Base-by-base conservation (phyloP, 768 basidiomycete species). In the Lentinula detonsa region DNA sequence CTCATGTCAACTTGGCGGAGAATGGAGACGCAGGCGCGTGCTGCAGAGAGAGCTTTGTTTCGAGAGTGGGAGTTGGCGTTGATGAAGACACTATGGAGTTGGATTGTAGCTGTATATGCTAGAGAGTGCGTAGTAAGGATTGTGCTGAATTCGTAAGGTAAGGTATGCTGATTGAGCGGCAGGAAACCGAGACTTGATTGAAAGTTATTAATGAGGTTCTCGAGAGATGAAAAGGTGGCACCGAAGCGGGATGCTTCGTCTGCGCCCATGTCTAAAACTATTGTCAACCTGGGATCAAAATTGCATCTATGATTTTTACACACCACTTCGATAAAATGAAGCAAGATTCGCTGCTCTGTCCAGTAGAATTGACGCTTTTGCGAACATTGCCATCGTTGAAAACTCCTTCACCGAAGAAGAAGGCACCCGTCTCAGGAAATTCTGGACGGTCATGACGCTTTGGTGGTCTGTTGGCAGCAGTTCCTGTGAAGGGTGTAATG, bases 401-500 rank as follows among this genome's bases (percentile, higher is more conserved):
- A 28, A 50, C 16, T 61, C 59, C 11, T 39, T 39, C 37, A 40
- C 50, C 43, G 59, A 52, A 15, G 57, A 23, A n/a, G 59, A 60
- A 4, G 59, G 59, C 10, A 54, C 66, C 65, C 37, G 45, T 10
- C 42, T 57, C 16, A 62, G 18, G 15, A 62, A 62, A 51, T 58
- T 62, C 16, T 57, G 43, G 11, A 58, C 61, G 7, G 61, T 62
- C 39, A 42, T 57, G 4, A 31, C 28, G 34, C 57, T 37, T 4
- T 18, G 51, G n/a, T 80, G 64, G 8, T 79, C 79, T 45, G 43
- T 15, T 11, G 54, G 45, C 31, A 62, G 13, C 33, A 49, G n/a
- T 7, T 51, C 53, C 61, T 62, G 48, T 23, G 52, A 33, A 15
- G 43, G 11, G 9, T 13, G 31, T 16, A 23, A 57, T 39, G 31